These are phyloP conservation scores for Beauveria asiatica DNA, from an alignment of 2,329 filamentous ascomycete genomes.

Conservation along the genomic window DNA sequence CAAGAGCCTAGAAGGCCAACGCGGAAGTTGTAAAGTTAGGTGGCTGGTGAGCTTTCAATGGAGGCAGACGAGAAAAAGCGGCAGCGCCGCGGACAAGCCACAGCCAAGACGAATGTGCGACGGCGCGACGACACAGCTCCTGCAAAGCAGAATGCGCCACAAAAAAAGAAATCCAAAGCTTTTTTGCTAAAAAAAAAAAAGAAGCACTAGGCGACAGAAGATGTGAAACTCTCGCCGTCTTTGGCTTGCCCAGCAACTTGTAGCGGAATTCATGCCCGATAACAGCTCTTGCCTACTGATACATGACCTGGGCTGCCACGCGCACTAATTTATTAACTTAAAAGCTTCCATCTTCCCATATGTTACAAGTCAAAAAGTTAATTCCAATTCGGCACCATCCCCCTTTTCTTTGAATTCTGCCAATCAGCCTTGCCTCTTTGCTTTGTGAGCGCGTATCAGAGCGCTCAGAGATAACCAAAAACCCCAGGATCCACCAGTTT, in stretches of 20 bases:
- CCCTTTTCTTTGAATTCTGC: neutral
- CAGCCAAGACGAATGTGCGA: neutral
- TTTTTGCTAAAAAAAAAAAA: neutral
- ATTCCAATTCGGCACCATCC: neutral
- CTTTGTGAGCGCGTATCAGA: neutral
- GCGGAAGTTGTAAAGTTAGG: too few relatives aligned
- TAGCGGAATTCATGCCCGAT: neutral
- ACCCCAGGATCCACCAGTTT: neutral
- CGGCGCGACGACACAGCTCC: too few relatives aligned
- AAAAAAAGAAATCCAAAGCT: neutral
- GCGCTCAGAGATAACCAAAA: conserved; percentile 9
- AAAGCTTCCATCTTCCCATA: neutral
- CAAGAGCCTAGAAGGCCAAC: too few relatives aligned
- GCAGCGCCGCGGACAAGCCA: neutral
- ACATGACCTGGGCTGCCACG: neutral
- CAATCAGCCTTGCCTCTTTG: neutral
- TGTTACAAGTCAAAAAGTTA: too few relatives aligned
- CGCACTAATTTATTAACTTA: too few relatives aligned
- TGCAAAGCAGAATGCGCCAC: too few relatives aligned
- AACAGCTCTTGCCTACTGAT: neutral
- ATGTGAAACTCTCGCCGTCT: neutral
- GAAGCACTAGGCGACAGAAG: too few relatives aligned
- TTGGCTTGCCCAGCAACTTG: neutral
- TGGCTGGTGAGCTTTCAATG: too few relatives aligned
- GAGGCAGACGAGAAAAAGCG: too few relatives aligned